Percentiles rank a stretch among this genome's conserved stretches.
These are phyloP conservation scores for Ceratobasidium sp. DNA, from an alignment of 1,284 basidiomycete species.

Conservation along the genomic window DNA sequence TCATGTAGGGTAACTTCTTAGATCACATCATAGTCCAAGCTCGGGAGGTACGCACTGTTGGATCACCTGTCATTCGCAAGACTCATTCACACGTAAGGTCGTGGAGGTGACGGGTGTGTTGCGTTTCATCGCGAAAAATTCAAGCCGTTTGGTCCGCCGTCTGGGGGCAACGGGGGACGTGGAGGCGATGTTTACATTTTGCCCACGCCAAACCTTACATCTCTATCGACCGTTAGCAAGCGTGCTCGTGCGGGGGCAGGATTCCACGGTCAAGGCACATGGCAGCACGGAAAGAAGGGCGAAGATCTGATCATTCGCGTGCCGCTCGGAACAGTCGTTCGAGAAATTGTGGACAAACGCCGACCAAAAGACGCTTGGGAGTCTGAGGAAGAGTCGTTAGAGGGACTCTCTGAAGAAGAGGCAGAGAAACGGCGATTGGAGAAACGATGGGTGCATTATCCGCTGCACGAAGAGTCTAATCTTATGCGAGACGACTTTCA, in stretches of 20 bases:
- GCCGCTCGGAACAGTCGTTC: constrained; percentile 87
- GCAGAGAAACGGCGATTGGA: constrained; percentile 66
- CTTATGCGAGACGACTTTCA: constrained; percentile 70
- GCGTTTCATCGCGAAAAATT: constrained; percentile 84
- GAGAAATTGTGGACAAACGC: constrained; percentile 71
- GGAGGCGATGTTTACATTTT: constrained; percentile 87
- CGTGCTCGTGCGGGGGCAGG: constrained; percentile 74
- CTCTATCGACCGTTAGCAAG: constrained; percentile 73
- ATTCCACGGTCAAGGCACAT: constrained; percentile 77
- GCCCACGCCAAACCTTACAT: constrained; percentile 77
- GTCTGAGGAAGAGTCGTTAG: constrained; percentile 60
- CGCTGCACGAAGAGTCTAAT: constrained; percentile 68
- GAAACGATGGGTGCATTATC: constrained; percentile 82
- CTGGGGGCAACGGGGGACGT: constrained; percentile 87
- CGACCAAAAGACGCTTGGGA: constrained; percentile 70
- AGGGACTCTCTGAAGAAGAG: constrained; percentile 58
- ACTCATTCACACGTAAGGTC: constrained; percentile 57
- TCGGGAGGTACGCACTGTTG: constrained; percentile 65
- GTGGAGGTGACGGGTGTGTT: constrained; percentile 83
- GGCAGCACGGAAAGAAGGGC: constrained; percentile 81
- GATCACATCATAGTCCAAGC: constrained; percentile 67
- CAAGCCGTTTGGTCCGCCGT: constrained; percentile 80
- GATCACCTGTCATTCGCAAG: constrained; percentile 34
- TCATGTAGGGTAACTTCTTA: constrained; percentile 25
- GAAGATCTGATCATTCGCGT: constrained; percentile 78